Base-by-base conservation (phyloP, 768 basidiomycete species). In the Dictyophora rubrovolvata region DNA sequence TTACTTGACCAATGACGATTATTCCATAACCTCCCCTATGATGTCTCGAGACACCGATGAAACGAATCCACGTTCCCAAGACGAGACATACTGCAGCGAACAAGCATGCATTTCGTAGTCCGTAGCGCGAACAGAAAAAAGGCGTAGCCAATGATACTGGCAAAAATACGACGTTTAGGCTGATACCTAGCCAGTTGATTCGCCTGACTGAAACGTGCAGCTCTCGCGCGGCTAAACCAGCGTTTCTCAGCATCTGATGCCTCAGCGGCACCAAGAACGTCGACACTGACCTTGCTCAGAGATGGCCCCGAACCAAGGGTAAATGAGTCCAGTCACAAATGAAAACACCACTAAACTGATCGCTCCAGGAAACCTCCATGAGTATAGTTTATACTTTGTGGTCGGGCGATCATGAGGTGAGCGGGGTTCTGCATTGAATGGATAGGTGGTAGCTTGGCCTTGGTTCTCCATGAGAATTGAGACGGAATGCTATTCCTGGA, bases 301-400 rank as follows among this genome's bases (percentile, higher is more conserved):
- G 55, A 93, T 91, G 3, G 90, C 87, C 3, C 89, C 89, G 65
- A 92, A 93, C 89, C 89, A 93, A 3, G 85, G 78, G 79, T 82
- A 83, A 5, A 78, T 71, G 84, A 87, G 82, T 7, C 80, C 87
- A 1, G 78, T 42, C 42, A 42, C 42, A n/a, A 42, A 42, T 14
- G 42, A 42, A n/a, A 42, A 42, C 12, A 42, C 42, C n/a, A 42
- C n/a, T 42, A 42, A n/a, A 42, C 42, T 42, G n/a, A 42, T 3
- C 42, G 42, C 42, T 42, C 42, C 42, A 12, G 42, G 42, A n/a
- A 42, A 42, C n/a, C 42, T 42, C 42, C 42, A 42, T 12, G 42
- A n/a, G n/a, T 42, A 42, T 42, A 42, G 42, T 12, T 42, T 4
- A 42, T 42, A 42, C 42, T 42, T 42, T 28, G 28, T 28, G 28